These are phyloP conservation scores for Hypomyces rosellus DNA, from an alignment of 2,329 filamentous ascomycete species.

Conservation along the genomic window DNA sequence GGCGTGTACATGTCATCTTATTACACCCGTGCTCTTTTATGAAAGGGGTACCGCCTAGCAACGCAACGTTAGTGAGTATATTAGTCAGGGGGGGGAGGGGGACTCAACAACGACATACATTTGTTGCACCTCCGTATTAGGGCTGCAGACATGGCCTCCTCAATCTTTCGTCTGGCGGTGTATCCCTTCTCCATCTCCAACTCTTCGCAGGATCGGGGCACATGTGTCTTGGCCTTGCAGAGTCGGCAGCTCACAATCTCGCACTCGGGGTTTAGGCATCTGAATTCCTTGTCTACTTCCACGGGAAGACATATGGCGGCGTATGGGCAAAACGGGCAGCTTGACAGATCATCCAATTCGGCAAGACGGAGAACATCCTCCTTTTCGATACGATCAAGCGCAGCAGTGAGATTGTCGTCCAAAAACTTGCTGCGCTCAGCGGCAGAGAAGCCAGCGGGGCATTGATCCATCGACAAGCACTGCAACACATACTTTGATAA, in stretches of 20 bases:
- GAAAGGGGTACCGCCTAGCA: conserved; percentile 59
- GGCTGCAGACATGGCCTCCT: conserved; percentile 79
- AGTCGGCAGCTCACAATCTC: conserved; percentile 57
- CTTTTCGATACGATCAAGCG: conserved; percentile 65
- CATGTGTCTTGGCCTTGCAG: conserved; percentile 63
- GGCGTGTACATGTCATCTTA: conserved; percentile 67
- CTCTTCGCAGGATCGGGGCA: conserved; percentile 67
- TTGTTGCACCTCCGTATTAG: conserved; percentile 70
- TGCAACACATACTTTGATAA: conserved; percentile 58
- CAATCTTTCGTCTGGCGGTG: conserved; percentile 59
- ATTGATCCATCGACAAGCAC: conserved; percentile 67
- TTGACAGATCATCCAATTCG: conserved; percentile 63
- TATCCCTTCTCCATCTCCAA: conserved; percentile 53
- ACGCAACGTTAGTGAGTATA: conserved; percentile 13
- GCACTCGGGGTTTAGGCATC: conserved; percentile 62
- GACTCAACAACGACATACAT: conserved; percentile 30
- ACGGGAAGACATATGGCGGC: conserved; percentile 66
- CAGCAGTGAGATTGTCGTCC: conserved; percentile 49
- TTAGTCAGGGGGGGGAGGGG: background rate
- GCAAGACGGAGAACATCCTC: conserved; percentile 63
- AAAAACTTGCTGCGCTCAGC: conserved; percentile 52
- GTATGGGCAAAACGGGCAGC: conserved; percentile 77
- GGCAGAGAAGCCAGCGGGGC: conserved; percentile 53
- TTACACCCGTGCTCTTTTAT: conserved; percentile 78
- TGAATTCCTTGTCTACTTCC: conserved; percentile 65